Evolutionary conservation across 495 filamentous ascomycete genomes (phyloP).

Genomic region (Neurospora sp.): DNA sequence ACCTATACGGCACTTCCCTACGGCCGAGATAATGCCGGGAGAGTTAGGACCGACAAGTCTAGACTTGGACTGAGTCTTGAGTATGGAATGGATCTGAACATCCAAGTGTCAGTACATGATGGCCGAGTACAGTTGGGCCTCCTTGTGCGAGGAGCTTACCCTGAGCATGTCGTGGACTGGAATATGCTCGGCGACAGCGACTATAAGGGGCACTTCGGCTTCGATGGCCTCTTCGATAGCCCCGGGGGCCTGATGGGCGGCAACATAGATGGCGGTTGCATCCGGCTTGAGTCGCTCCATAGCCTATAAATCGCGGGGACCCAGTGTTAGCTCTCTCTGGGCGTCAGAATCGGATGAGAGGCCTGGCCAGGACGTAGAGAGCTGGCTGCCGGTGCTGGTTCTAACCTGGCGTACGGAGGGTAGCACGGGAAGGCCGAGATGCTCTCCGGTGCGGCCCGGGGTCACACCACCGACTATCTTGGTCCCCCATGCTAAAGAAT

Average conservation of each 20-base stretch:
- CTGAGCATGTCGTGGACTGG: conserved; percentile 77
- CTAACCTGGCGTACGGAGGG: conserved; percentile 49
- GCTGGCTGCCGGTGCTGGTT: neutral
- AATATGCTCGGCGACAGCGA: conserved; percentile 87
- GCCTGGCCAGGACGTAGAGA: neutral
- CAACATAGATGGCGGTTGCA: conserved; percentile 79
- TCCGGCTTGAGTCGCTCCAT: conserved; percentile 68
- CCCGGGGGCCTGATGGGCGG: conserved; percentile 61
- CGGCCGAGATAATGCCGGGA: conserved; percentile 78
- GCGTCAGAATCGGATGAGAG: conserved; percentile 5
- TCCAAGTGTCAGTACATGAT: conserved; percentile 6
- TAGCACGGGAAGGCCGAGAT: conserved; percentile 71
- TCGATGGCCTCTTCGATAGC: conserved; percentile 88
- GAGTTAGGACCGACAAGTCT: conserved; percentile 79
- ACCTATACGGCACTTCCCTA: conserved; percentile 71
- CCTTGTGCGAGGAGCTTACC: conserved; percentile 33
- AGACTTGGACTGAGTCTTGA: conserved; percentile 70
- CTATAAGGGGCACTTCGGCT: conserved; percentile 76
- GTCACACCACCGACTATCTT: conserved; percentile 82
- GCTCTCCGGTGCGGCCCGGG: conserved; percentile 65
- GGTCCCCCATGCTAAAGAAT: conserved; percentile 78
- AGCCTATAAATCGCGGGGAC: conserved; percentile 38
- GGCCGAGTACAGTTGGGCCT: neutral
- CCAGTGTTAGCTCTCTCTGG: neutral
- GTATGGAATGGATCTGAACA: conserved; percentile 55